Evolutionary conservation across 306 rosid species (phyloP).

Genomic region (Castanospermum australe): DNA sequence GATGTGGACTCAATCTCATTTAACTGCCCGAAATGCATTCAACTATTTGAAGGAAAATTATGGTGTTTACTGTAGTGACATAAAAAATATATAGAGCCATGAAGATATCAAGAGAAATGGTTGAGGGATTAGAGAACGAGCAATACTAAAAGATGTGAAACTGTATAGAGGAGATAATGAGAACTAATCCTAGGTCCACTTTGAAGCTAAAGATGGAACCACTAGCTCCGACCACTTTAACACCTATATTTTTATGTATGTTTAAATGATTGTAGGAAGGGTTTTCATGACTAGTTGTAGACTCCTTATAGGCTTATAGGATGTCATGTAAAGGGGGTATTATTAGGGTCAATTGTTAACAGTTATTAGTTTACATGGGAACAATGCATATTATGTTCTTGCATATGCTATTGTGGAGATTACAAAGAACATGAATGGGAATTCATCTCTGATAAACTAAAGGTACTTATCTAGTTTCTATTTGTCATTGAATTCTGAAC

Average conservation of each 20-base stretch:
- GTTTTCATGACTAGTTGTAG: background rate
- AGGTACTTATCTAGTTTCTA: background rate
- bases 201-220: background rate
- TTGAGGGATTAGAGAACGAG: background rate
- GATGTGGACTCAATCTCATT: background rate
- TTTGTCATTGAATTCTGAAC: too few species aligned
- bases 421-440: too few species aligned
- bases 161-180: background rate
- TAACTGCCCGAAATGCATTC: background rate
- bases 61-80: background rate
- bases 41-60: background rate
- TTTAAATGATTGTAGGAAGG: background rate
- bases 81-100: background rate
- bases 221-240: background rate
- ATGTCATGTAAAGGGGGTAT: background rate
- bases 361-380: background rate
- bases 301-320: background rate
- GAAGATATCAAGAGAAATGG: background rate
- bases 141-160: background rate
- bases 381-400: background rate
- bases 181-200: background rate
- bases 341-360: background rate
- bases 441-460: too few species aligned
- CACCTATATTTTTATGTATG: background rate
- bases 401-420: background rate